A percentile compares a stretch with the other conserved stretches of the same genome.
phyloP scores from a whole-genome alignment of 202 grass and related monocot species.

The Hordeum pubiflorum region DNA sequence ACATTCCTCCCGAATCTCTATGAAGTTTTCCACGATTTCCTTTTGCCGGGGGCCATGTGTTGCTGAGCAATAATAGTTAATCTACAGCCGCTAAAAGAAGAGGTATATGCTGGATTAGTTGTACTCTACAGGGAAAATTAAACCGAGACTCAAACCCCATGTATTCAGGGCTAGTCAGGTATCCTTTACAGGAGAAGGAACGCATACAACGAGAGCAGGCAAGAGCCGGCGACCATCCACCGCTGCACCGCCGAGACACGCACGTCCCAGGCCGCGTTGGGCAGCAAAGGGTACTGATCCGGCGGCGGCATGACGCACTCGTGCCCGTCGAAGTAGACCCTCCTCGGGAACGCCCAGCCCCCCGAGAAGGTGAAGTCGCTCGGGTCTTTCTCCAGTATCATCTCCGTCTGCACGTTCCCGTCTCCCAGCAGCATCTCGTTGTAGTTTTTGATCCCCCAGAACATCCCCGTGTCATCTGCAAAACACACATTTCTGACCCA shows the following conservation, averaged over 20 bases:
- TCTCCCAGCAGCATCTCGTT: slow-evolving; percentile 67
- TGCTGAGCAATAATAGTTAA: neutral
- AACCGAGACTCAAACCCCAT: neutral
- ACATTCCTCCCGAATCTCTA: no score
- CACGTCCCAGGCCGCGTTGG: slow-evolving; percentile 11
- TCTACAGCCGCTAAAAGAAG: neutral
- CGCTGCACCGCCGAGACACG: neutral
- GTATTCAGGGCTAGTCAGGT: neutral
- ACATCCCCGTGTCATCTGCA: slow-evolving; percentile 64
- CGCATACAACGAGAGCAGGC: neutral
- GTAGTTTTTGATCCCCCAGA: slow-evolving; percentile 66
- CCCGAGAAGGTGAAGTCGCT: slow-evolving; percentile 49
- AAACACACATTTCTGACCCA: neutral
- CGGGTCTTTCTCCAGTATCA: slow-evolving; percentile 45
- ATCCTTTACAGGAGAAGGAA: neutral
- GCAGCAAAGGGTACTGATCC: slow-evolving; percentile 52
- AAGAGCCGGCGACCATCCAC: neutral
- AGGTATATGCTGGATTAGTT: neutral
- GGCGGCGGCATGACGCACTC: slow-evolving; percentile 66
- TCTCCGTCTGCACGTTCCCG: slow-evolving; percentile 74
- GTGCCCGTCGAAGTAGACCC: slow-evolving; percentile 55
- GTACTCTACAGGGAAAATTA: neutral
- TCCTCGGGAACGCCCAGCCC: slow-evolving; percentile 69
- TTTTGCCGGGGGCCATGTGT: no score
- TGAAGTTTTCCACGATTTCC: no score